Evolutionary conservation across 108 stramenopile species (phyloP).

Genomic region (Aurantiochytrium sp.): DNA sequence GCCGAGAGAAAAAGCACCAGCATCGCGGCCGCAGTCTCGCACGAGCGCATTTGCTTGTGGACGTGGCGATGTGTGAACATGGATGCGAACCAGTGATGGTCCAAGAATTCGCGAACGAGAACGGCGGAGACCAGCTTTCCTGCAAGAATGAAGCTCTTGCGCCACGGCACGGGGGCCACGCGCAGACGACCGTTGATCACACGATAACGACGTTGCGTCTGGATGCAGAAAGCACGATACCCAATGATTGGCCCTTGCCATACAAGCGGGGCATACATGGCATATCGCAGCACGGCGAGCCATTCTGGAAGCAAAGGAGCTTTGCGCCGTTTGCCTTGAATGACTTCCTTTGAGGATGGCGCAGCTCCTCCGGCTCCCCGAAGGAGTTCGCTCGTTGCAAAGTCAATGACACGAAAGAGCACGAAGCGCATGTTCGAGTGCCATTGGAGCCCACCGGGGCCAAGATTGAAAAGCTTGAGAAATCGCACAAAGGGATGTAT

Average conservation of each 20-base stretch:
- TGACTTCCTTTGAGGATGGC: too few species aligned
- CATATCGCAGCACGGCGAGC: background rate
- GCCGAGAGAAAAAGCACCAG: background rate
- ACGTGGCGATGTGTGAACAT: background rate
- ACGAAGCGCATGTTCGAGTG: background rate
- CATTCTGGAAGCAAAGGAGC: background rate
- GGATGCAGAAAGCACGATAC: background rate
- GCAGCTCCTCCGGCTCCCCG: background rate
- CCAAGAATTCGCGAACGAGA: background rate
- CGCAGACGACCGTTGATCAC: background rate
- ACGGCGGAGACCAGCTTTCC: background rate
- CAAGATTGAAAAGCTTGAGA: background rate
- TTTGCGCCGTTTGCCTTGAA: too few species aligned
- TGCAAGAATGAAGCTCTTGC: background rate
- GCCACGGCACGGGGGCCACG: background rate
- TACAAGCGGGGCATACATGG: background rate
- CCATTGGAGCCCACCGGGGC: background rate
- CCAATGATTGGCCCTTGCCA: background rate
- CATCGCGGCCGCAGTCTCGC: background rate
- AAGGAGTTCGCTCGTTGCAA: background rate
- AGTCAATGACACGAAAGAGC: background rate
- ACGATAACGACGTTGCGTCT: background rate
- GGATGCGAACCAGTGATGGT: background rate
- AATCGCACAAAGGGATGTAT: background rate
- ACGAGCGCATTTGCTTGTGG: background rate